phyloP scores from a whole-genome alignment of 1,284 basidiomycete genomes.

The Fistulina hepatica region DNA sequence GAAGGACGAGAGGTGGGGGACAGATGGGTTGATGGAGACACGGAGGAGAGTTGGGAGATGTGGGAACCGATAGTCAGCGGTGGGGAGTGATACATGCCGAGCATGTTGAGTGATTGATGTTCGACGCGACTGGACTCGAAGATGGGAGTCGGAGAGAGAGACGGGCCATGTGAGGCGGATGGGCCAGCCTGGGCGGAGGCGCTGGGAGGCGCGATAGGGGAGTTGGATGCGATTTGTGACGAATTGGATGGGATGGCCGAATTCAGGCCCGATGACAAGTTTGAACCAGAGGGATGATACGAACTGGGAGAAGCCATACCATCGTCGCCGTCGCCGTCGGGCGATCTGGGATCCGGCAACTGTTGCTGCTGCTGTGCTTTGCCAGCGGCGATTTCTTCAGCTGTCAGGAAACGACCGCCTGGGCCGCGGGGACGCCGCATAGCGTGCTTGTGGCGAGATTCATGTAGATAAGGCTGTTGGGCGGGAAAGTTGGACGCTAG shows the following conservation, averaged over 20 bases:
- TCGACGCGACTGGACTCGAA: neutral
- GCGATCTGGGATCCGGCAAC: constrained; percentile 5
- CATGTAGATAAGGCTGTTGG: constrained; percentile 86
- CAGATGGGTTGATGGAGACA: neutral
- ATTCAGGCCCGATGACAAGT: constrained; percentile 9
- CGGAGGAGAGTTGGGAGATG: too few species aligned
- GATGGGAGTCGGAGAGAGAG: neutral
- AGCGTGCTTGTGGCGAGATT: constrained; percentile 95
- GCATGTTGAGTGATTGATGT: neutral
- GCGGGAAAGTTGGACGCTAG: constrained; percentile 1
- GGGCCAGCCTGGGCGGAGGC: neutral
- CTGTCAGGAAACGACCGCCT: constrained; percentile 92
- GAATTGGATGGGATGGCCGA: neutral
- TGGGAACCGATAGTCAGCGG: neutral
- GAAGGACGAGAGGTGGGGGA: neutral
- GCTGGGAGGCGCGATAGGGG: neutral
- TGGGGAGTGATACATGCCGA: neutral
- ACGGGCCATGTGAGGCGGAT: neutral
- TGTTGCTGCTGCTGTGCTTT: constrained; percentile 31
- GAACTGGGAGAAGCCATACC: constrained; percentile 10
- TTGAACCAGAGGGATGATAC: constrained; percentile 11
- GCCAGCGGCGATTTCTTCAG: constrained; percentile 82
- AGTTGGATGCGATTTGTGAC: neutral
- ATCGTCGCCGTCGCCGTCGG: constrained; percentile 17
- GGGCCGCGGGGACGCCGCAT: constrained; percentile 94